A percentile compares a stretch with the other conserved stretches of the same genome.
phyloP scores from a whole-genome alignment of 2,329 filamentous ascomycete genomes.

The Aspergillus sp. region DNA sequence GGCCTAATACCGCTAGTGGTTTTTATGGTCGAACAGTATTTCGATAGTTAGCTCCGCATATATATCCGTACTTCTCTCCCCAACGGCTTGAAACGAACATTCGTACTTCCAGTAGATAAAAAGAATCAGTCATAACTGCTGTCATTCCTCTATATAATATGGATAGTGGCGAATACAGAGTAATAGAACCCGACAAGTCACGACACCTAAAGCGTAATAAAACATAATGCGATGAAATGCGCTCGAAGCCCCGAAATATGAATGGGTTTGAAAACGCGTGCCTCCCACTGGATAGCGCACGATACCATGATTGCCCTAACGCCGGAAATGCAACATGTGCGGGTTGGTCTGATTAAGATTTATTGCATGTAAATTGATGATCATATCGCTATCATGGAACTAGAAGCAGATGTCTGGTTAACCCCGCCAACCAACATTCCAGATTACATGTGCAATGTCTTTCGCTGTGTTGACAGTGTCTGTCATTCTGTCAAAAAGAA shows the following conservation, averaged over 20 bases:
- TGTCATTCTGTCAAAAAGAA: slow-evolving; percentile 71
- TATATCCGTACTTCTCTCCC: too few species aligned
- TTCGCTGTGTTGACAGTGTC: slow-evolving; percentile 70
- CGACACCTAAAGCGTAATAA: neutral
- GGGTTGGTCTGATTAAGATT: neutral
- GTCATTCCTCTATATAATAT: neutral
- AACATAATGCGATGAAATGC: neutral
- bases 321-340: slow-evolving; percentile 4
- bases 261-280: neutral
- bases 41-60: too few species aligned
- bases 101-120: neutral
- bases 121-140: neutral
- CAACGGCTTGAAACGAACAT: too few species aligned
- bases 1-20: too few species aligned
- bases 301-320: neutral
- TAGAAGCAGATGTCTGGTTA: slow-evolving; percentile 28
- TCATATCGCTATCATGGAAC: neutral
- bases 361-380: neutral
- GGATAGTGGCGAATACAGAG: neutral
- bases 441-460: slow-evolving; percentile 66
- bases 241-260: neutral
- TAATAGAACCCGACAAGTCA: neutral
- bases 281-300: neutral
- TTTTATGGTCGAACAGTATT: too few species aligned
- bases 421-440: slow-evolving; percentile 65